These are phyloP conservation scores for Kurtzmaniella cleridarum DNA, from an alignment of 805 yeast species.

Conservation along the genomic window DNA sequence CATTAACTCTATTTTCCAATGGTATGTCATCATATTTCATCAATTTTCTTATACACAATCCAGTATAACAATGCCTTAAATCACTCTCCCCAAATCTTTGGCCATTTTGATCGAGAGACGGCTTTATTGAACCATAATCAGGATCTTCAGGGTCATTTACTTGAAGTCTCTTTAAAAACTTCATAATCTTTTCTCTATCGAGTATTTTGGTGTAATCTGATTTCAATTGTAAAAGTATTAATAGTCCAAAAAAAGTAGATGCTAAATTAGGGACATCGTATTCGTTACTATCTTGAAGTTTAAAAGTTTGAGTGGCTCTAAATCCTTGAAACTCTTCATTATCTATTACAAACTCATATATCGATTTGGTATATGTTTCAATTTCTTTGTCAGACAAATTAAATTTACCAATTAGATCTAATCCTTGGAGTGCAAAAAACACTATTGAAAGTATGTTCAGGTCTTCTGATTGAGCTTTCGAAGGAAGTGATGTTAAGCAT, in stretches of 20 bases:
- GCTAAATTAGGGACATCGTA: slow-evolving; percentile 66
- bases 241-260: slow-evolving; percentile 72
- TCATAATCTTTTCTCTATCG: slow-evolving; percentile 45
- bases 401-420: slow-evolving; percentile 40
- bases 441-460: slow-evolving; percentile 64
- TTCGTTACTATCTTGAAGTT: slow-evolving; percentile 9
- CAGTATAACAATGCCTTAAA: slow-evolving; percentile 69
- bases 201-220: slow-evolving; percentile 27
- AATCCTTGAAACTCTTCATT: slow-evolving; percentile 41
- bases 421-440: slow-evolving; percentile 64
- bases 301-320: slow-evolving; percentile 51
- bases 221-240: slow-evolving; percentile 46
- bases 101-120: slow-evolving; percentile 13
- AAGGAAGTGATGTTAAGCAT: slow-evolving; percentile 51
- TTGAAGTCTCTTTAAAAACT: slow-evolving; percentile 59
- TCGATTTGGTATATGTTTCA: slow-evolving; percentile 30
- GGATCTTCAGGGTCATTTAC: slow-evolving; percentile 15
- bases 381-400: slow-evolving; percentile 20
- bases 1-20: slow-evolving; percentile 17
- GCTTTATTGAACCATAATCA: slow-evolving; percentile 28
- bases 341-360: slow-evolving; percentile 43
- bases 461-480: slow-evolving; percentile 55
- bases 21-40: slow-evolving; percentile 33
- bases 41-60: slow-evolving; percentile 55
- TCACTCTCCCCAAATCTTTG: slow-evolving; percentile 61